Evolutionary conservation across 495 filamentous ascomycete species (phyloP), one percentile per base, ranked within the genome.

Genomic region (Aspergillus indologenus): DNA sequence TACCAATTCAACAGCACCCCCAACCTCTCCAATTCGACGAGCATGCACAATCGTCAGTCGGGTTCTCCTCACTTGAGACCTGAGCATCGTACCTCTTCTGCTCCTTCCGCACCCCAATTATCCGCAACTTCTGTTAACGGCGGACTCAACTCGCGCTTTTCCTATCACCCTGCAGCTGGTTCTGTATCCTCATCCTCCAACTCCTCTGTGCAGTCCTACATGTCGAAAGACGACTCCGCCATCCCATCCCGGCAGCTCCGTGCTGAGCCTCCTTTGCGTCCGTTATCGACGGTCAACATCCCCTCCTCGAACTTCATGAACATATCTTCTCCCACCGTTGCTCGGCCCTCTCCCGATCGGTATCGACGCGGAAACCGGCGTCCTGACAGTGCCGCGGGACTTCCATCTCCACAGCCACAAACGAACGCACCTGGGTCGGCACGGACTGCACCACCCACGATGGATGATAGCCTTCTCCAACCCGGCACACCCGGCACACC

Each of bases 1-100:
- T 96, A 97, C 75, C 88, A 90, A 31, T 96, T 94, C 73, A 89
- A 85, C 31, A 82, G 79, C 66, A 89, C 91, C 54, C 89, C 91
- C 21, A 84, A 81, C 62, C 75, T 90, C 60, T 81, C 79, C 43
- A 83, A 79, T 60, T 70, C 76, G 19, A 67, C 68, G 74, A 85
- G 72, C 61, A 62, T 66, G 45, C 74, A 76, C 59, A 75, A 75
- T 57, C 87, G 83, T 71, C 86, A 87, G 64, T 83, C 78, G 56
- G 76, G 68, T 71, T 73, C 72, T 61, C 82, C 78, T 65, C 82
- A 90, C 69, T 79, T 87, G 53, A 83, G 86, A 21, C 79, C 83
- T 45, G 87, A 91, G 43, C 85, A 83, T 67, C 83, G 87, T 62
- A 81, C 87, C 7, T 82, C 81, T 21, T 87, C 90, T 34, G 81